Conservation (phyloP, 106 monocot genomes). For the Dioscorea zingiberensis region DNA sequence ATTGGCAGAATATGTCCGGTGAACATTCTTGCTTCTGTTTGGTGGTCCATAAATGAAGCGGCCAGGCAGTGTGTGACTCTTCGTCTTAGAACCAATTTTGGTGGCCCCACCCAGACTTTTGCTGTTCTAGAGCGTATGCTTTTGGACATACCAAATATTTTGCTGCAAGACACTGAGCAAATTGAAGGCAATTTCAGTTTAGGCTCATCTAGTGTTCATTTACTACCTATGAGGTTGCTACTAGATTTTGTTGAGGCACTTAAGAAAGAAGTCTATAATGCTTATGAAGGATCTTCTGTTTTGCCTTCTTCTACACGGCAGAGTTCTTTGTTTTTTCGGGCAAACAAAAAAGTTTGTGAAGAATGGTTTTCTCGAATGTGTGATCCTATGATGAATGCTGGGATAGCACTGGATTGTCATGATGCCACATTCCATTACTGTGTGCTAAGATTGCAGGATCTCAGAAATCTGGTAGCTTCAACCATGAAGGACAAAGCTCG, state of each 20-base stretch:
- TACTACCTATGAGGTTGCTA: conserved; percentile 86
- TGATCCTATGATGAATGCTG: conserved; percentile 97
- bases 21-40: conserved; percentile 78
- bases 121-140: conserved; percentile 98
- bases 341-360: conserved; percentile 96
- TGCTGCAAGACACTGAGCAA: conserved; percentile 54
- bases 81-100: conserved; percentile 93
- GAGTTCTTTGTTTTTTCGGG: conserved; percentile 86
- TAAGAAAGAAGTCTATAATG: conserved; percentile 96
- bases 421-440: conserved; percentile 78
- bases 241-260: conserved; percentile 89
- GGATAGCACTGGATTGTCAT: conserved; percentile 65
- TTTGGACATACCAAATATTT: conserved; percentile 67
- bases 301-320: conserved; percentile 44
- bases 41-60: conserved; percentile 95
- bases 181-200: conserved; percentile 42
- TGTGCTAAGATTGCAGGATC: conserved; percentile 57
- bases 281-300: conserved; percentile 89
- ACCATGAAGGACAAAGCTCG: conserved; percentile 49
- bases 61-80: conserved; percentile 65
- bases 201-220: conserved; percentile 53
- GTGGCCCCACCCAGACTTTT: conserved; percentile 94
- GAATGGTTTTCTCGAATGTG: conserved; percentile 99
- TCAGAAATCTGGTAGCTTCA: conserved; percentile 38
- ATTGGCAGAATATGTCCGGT: conserved; percentile 60